Evolutionary conservation across 176 grass and related monocot species (phyloP).

Genomic region (Puya raimondii): DNA sequence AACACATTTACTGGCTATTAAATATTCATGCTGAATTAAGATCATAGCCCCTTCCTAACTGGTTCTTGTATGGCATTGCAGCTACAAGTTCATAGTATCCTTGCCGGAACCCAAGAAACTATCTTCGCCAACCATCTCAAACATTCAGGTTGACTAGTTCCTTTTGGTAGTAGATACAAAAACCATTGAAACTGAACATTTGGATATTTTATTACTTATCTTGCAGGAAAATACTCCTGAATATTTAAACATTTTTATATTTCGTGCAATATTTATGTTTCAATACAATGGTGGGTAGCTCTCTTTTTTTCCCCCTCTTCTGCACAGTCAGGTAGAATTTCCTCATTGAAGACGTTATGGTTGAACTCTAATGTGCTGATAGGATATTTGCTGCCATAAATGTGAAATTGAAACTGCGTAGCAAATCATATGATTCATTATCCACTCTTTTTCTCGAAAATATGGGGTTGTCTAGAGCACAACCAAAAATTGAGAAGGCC

Average conservation of each 20-base stretch:
- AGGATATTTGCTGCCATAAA: too few species aligned
- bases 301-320: not conserved
- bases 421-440: too few species aligned
- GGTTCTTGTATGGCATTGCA: constrained; percentile 22
- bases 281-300: not conserved
- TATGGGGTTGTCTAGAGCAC: too few species aligned
- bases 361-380: not conserved
- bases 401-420: too few species aligned
- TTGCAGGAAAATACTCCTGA: not conserved
- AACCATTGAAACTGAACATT: constrained; percentile 5
- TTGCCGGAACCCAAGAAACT: constrained; percentile 72
- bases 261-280: not conserved
- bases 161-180: constrained; percentile 1
- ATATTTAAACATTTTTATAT: not conserved
- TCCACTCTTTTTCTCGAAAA: too few species aligned
- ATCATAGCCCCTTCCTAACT: constrained; percentile 17
- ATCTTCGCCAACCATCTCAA: constrained; percentile 80
- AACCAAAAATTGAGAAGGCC: too few species aligned
- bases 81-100: constrained; percentile 81
- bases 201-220: constrained; percentile 12
- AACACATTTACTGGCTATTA: not conserved
- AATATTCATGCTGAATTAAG: not conserved
- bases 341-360: not conserved
- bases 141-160: constrained; percentile 61
- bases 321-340: not conserved